phyloP scores from a whole-genome alignment of 2,329 filamentous ascomycete genomes.

The Metarhizium brunneum region DNA sequence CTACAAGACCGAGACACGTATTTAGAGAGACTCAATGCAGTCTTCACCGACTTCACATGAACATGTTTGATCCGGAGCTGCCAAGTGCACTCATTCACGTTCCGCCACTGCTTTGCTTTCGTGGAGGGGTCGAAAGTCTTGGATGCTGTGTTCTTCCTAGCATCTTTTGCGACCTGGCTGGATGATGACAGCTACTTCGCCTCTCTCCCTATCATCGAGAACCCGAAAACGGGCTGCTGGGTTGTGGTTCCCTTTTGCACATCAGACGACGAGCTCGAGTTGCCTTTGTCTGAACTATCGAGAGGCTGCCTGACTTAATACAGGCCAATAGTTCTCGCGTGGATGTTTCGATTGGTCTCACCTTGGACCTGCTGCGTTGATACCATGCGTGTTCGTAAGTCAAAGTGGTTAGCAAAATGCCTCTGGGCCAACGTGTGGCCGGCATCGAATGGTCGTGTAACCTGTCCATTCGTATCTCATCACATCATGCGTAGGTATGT shows the following conservation, averaged over 20 bases:
- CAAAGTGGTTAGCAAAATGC: not conserved
- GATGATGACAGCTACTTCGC: conserved; percentile 2
- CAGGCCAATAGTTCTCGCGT: too few relatives aligned
- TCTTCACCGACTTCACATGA: not conserved
- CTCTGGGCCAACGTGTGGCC: not conserved
- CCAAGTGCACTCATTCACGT: not conserved
- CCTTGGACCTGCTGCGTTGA: too few relatives aligned
- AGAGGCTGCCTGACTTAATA: too few relatives aligned
- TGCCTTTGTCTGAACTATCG: not conserved
- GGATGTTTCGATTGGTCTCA: too few relatives aligned
- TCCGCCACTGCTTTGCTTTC: not conserved
- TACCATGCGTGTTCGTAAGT: too few relatives aligned
- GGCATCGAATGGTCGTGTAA: not conserved
- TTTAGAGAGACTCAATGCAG: conserved; percentile 3
- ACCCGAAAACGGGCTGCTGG: not conserved
- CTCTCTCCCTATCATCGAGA: not conserved
- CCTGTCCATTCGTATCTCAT: too few relatives aligned
- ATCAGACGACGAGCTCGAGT: not conserved
- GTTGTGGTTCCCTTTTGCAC: not conserved
- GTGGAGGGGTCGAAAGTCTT: not conserved
- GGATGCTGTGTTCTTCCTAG: not conserved
- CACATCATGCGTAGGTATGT: too few relatives aligned
- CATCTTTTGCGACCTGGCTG: not conserved
- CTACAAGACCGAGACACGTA: conserved; percentile 6
- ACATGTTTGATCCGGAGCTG: not conserved